Conservation (phyloP, 345 rosid species). For the Kernera saxatilis region DNA sequence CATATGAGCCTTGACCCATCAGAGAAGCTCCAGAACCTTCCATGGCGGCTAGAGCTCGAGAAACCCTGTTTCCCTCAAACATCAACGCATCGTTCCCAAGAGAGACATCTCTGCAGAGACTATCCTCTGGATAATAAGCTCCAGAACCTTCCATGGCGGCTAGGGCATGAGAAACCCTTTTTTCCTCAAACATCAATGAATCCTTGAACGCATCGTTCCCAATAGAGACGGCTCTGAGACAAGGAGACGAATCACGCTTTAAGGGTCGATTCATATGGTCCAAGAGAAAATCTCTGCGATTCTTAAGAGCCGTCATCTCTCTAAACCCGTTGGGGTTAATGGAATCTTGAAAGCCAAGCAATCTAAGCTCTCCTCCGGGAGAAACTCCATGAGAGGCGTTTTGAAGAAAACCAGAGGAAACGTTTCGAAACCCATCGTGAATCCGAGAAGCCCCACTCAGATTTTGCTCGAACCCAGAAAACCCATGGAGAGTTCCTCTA, state of each 20-base stretch:
- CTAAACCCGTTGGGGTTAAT: constrained; percentile 16
- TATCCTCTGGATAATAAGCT: constrained; percentile 31
- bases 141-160: constrained; percentile 23
- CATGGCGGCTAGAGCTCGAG: constrained; percentile 26
- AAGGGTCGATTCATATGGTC: constrained; percentile 33
- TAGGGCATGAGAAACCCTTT: constrained; percentile 26
- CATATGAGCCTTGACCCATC: constrained; percentile 7
- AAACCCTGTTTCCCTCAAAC: constrained; percentile 26
- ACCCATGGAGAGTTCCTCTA: constrained; percentile 26
- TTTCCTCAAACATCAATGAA: constrained; percentile 24
- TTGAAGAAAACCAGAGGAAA: constrained; percentile 24
- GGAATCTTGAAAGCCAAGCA: constrained; percentile 31
- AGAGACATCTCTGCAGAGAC: neutral
- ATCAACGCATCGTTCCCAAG: neutral
- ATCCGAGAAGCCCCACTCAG: constrained; percentile 20
- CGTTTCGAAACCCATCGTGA: constrained; percentile 23
- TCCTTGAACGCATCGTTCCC: neutral
- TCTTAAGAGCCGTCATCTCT: constrained; percentile 28
- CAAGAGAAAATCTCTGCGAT: constrained; percentile 27
- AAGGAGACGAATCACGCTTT: constrained; percentile 11
- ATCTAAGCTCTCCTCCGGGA: constrained; percentile 17
- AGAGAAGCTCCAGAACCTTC: constrained; percentile 20
- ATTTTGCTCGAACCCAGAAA: neutral
- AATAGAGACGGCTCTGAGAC: neutral
- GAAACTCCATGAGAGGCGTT: constrained; percentile 14